Base-by-base conservation (phyloP, 208 protist species). In the Blastocrithidia nonstop region DNA sequence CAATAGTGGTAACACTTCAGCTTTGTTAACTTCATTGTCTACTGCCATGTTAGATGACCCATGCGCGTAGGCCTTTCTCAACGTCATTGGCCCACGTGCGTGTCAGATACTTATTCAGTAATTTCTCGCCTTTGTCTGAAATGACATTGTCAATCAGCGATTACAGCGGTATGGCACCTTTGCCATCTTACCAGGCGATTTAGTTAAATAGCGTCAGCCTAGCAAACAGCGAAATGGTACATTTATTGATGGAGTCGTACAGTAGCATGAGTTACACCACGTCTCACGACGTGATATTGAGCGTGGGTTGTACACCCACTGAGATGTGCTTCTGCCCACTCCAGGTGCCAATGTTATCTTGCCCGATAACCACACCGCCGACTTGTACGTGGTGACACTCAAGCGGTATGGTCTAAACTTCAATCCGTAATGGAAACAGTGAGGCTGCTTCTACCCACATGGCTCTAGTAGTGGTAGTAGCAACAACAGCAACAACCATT, bases 51-150 rank as follows among this genome's bases (percentile, higher is more conserved):
- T 39, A 50, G 53, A 66, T n/a, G 82, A 85, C 42, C 76, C 78
- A 5, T 92, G 83, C 44, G 69, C 61, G 9, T 75, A 88, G 51
- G 78, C 83, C 17, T 92, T 92, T 61, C 40, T 83, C 23, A 61
- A 70, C 31, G 70, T 87, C 0, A 62, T 88, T 37, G 83, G 83
- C 11, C 75, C 77, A 3, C 57, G 64, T 20, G 69, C 66, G 7
- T 88, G 74, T 57, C 60, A 45, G 20, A 74, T 85, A 58, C 52
- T 88, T 17, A 60, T 92, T 4, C 75, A 88, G 40, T 78, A 92
- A 45, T 92, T 92, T 40, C 47, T 88, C 8, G 47, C 66, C 42
- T 92, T 88, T 63, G 55, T 92, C 21, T 92, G 83, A 79, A 92
- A 92, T 46, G 75, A 86, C 40, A 63, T 92, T 49, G 72, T 80